Evolutionary conservation across 2,329 filamentous ascomycete species (phyloP).

Genomic region (Dactylonectria macrodidyma): DNA sequence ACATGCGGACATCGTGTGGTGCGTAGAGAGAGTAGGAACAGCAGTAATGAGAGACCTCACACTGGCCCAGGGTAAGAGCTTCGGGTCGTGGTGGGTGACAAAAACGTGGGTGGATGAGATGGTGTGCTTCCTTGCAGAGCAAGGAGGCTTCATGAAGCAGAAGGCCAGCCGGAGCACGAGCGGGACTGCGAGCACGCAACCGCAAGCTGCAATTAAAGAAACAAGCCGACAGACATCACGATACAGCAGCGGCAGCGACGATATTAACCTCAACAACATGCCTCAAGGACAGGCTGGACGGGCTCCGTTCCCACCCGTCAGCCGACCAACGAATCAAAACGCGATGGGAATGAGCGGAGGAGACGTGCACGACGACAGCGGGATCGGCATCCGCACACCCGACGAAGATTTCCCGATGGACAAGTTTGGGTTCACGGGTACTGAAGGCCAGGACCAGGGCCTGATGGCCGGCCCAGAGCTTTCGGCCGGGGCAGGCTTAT

Average conservation of each 20-base stretch:
- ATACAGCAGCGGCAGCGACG: conserved; percentile 63
- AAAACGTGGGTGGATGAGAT: conserved; percentile 98
- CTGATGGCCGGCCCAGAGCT: conserved; percentile 53
- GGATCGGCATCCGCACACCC: conserved; percentile 79
- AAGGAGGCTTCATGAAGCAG: conserved; percentile 87
- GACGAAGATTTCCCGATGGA: conserved; percentile 76
- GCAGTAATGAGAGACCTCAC: conserved; percentile 87
- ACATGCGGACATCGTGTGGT: conserved; percentile 81
- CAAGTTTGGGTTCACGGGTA: conserved; percentile 66
- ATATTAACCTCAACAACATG: conserved; percentile 60
- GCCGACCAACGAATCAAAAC: conserved; percentile 61
- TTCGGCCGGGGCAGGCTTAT: conserved; percentile 38
- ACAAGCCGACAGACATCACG: conserved; percentile 54
- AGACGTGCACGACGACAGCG: conserved; percentile 78
- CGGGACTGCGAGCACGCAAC: conserved; percentile 47
- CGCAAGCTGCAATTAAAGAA: conserved; percentile 55
- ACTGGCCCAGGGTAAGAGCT: conserved; percentile 82
- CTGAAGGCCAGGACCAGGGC: conserved; percentile 54
- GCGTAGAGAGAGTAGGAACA: conserved; percentile 81
- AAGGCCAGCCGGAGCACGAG: conserved; percentile 57
- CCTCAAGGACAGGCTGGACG: conserved; percentile 64
- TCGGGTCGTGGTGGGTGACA: conserved; percentile 94
- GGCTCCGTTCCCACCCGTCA: conserved; percentile 65
- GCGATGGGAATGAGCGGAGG: conserved; percentile 54
- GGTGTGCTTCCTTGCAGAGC: conserved; percentile 89